These are phyloP conservation scores for Dactylellina parvicollis DNA, from an alignment of 2,329 filamentous ascomycete species.

Conservation along the genomic window DNA sequence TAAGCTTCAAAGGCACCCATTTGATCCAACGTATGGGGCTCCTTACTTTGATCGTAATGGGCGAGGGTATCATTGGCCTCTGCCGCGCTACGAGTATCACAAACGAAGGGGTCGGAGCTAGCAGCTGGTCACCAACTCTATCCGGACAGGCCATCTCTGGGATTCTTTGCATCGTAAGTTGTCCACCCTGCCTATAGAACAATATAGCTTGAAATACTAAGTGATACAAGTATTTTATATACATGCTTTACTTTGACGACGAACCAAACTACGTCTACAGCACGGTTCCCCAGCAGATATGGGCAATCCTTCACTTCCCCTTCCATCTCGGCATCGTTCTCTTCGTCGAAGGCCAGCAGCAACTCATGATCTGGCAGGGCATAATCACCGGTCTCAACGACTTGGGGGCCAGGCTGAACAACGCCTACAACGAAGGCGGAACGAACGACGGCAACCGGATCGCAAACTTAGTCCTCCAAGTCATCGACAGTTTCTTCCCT, in stretches of 20 bases:
- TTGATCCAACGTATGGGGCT: constrained; percentile 72
- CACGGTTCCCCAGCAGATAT: constrained; percentile 69
- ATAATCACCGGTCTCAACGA: constrained; percentile 64
- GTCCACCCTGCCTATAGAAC: neutral
- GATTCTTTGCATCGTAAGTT: constrained; percentile 57
- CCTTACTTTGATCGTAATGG: constrained; percentile 73
- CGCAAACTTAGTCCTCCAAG: constrained; percentile 58
- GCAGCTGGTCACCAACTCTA: constrained; percentile 54
- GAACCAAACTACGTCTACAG: constrained; percentile 64
- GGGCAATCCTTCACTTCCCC: constrained; percentile 70
- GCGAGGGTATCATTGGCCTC: constrained; percentile 73
- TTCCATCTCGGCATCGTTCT: constrained; percentile 72
- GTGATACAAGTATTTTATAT: constrained; percentile 65
- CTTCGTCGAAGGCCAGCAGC: constrained; percentile 71
- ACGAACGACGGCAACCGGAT: constrained; percentile 59
- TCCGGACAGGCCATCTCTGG: constrained; percentile 55
- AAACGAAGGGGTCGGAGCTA: constrained; percentile 31
- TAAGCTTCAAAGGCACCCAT: constrained; percentile 72
- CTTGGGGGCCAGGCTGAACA: constrained; percentile 61
- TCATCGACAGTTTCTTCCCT: constrained; percentile 44
- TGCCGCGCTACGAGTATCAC: constrained; percentile 66
- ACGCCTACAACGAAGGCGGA: constrained; percentile 60
- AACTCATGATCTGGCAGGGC: constrained; percentile 66
- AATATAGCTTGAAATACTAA: neutral
- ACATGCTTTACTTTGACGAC: constrained; percentile 71